Conservation (phyloP, 352 stramenopile species). For the Phytopythium mirpurense region DNA sequence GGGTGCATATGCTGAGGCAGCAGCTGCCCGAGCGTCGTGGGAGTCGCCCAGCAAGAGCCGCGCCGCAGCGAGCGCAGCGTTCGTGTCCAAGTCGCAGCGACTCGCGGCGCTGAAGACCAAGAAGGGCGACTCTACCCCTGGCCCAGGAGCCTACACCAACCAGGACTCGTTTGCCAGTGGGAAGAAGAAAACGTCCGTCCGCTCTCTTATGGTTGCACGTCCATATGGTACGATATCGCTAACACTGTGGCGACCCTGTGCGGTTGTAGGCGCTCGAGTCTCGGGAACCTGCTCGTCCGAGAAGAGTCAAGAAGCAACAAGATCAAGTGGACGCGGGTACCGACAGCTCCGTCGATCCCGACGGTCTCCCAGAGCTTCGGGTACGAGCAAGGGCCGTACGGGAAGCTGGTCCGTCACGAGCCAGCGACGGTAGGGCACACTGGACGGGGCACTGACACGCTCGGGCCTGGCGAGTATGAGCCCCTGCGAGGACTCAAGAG, state of each 20-base stretch:
- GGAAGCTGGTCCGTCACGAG: constrained; percentile 69
- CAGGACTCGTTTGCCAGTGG: constrained; percentile 32
- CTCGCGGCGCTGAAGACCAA: constrained; percentile 22
- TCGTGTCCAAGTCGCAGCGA: constrained; percentile 52
- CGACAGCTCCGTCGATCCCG: constrained; percentile 70
- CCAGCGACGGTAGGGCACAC: constrained; percentile 46
- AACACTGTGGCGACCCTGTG: constrained; percentile 1
- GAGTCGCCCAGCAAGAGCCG: constrained; percentile 51
- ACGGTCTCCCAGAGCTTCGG: constrained; percentile 71
- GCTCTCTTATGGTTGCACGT: not conserved
- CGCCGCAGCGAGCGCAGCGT: constrained; percentile 28
- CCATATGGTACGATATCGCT: not conserved
- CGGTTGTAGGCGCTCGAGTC: constrained; percentile 14
- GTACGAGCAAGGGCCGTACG: constrained; percentile 67
- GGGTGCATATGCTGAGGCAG: constrained; percentile 30
- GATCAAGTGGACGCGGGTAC: constrained; percentile 62
- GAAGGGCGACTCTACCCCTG: constrained; percentile 34
- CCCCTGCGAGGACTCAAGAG: constrained; percentile 59
- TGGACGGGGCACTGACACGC: constrained; percentile 49
- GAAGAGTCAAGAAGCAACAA: constrained; percentile 33
- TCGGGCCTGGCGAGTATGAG: constrained; percentile 70
- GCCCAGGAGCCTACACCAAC: constrained; percentile 54
- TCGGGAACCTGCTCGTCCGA: constrained; percentile 21
- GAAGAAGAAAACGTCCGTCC: constrained; percentile 39
- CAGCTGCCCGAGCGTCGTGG: constrained; percentile 38